Evolutionary conservation across 208 protist species (phyloP), one percentile per base, ranked within the genome.

Genomic region (Blastocrithidia nonstop): DNA sequence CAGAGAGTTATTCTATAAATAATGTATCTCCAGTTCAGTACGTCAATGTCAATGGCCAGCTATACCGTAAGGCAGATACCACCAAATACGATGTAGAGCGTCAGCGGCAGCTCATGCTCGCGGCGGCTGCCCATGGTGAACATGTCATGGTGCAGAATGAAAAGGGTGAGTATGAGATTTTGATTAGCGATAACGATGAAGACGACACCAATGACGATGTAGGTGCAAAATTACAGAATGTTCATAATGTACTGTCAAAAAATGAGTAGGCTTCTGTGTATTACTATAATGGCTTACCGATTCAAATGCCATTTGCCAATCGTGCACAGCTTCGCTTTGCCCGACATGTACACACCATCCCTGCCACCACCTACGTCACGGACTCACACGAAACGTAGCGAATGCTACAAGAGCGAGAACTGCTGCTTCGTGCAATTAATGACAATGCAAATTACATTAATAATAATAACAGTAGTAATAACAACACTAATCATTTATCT

Each of bases 1-100:
- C 45, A 37, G 17, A 17, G 27, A 35, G 19, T n/a, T 25, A 23
- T 11, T 48, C 42, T 21, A 28, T 24, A 4, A 41, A 66, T 44
- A 38, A 27, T 11, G 23, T 29, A 5, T 50, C 38, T 21, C 45
- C 38, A 11, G 13, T 33, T 43, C 74, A 71, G 48, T 92, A 83
- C 62, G 41, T 92, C 20, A 80, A 78, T 59, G 63, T 88, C 46
- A 78, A 77, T 35, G 77, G 78, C 25, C 71, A 71, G 42, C 58
- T 91, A 19, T 66, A 83, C 46, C 67, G 77, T 31, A 71, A 79
- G 52, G 66, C 51, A 36, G n/a, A 67, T 26, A 33, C 47, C 66
- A 28, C 54, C 50, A 17, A 45, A 39, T 11, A 55, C 52, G 23
- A 41, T n/a, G n/a, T n/a, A n/a, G n/a, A n/a, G n/a, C n/a, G n/a